Base-by-base conservation (phyloP, 108 stramenopile species). In the Fragilaria crotonensis region DNA sequence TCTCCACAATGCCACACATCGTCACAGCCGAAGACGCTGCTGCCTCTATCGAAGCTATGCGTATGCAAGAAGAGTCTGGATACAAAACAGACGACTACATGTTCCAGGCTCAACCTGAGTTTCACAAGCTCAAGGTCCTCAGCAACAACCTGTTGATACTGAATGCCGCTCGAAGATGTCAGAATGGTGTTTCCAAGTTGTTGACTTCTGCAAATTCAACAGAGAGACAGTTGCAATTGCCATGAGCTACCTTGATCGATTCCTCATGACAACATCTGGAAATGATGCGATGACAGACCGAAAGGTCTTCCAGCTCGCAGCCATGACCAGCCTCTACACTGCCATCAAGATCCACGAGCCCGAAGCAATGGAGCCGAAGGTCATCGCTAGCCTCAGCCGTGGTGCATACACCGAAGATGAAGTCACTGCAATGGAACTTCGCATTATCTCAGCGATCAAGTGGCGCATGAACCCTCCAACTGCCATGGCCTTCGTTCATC, bases 341-440 rank as follows among this genome's bases (percentile, higher is more conserved):
- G 80, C 89, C 23, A 77, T 85, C 33, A 90, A 90, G 57, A 75
- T 85, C 18, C 52, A 78, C 59, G 81, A 82, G 44, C 54, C 66
- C n/a, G 31, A 72, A 30, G 83, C 69, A 3, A 56, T 85, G 44
- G 67, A 78, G 53, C 64, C 82, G 5, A 47, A 66, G 2, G 29
- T 89, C 4, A 61, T 87, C 11, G 78, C 83, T 18, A 70, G 67
- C 1, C 65, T 84, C 14, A 80, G 78, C 45, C 78, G 71, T 19
- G 83, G 87, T 18, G 59, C 60, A 33, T 76, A 78, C 55, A 64
- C 51, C 5, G 56, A 58, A 41, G 30, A 63, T 0, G 72, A 88
- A 11, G 70, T 88, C 31, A 62, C 66, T 33, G 54, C 18, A 14
- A 83, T 83, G 81, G 87, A 88, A 57, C 11, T 45, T 19, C 47